Conservation (phyloP, 768 basidiomycete genomes). For the Melanogaster broomeanus region DNA sequence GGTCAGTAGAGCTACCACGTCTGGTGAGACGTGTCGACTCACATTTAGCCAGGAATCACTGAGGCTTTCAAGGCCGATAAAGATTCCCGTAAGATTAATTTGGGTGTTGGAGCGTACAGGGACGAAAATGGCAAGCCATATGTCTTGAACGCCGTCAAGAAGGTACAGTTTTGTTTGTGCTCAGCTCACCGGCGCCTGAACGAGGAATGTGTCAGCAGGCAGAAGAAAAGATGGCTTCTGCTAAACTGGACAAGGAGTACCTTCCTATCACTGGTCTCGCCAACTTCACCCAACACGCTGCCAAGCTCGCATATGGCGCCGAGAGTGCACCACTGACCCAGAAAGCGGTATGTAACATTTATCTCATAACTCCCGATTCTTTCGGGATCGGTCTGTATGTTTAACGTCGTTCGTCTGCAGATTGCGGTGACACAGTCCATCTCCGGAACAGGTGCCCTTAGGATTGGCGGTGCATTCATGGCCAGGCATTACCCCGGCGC, state of each 20-base stretch:
- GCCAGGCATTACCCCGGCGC: conserved; percentile 85
- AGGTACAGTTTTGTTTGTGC: conserved; percentile 46
- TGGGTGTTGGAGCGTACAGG: conserved; percentile 96
- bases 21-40: conserved; percentile 1
- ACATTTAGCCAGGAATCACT: conserved; percentile 63
- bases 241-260: conserved; percentile 90
- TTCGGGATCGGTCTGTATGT: conserved; percentile 2
- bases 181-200: conserved; percentile 5
- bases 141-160: conserved; percentile 85
- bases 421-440: conserved; percentile 90
- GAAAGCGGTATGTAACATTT: conserved; percentile 58
- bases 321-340: conserved; percentile 73
- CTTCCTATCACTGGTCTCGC: conserved; percentile 91
- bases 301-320: conserved; percentile 87
- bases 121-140: conserved; percentile 96
- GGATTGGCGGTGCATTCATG: conserved; percentile 93
- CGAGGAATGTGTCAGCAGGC: conserved; percentile 48
- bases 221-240: conserved; percentile 66
- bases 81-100: conserved; percentile 90
- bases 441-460: conserved; percentile 96
- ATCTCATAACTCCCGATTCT: neutral
- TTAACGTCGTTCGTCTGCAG: conserved; percentile 38
- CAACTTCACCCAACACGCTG: conserved; percentile 83
- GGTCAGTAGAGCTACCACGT: conserved; percentile 46
- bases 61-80: conserved; percentile 98